Evolutionary conservation across 139 green algal species (phyloP).

Genomic region (Picochlorum sp.): DNA sequence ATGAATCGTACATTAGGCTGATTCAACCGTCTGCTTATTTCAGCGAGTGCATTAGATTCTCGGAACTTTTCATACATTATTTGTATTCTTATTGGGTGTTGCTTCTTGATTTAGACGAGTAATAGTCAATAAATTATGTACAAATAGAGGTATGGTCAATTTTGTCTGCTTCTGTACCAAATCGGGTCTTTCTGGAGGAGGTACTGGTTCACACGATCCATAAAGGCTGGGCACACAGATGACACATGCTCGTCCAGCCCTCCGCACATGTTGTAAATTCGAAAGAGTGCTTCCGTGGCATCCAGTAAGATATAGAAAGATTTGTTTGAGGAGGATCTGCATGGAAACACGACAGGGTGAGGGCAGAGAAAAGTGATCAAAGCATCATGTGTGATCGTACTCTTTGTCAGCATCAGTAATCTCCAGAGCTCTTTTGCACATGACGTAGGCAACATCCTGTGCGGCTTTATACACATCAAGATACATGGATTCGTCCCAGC

Average conservation of each 20-base stretch:
- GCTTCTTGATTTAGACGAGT: too few relatives aligned
- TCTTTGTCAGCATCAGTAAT: neutral
- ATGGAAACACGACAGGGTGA: too few relatives aligned
- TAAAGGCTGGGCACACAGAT: neutral
- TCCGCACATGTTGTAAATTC: neutral
- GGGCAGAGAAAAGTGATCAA: too few relatives aligned
- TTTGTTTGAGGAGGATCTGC: neutral
- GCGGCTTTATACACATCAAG: conserved; percentile 3
- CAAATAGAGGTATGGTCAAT: too few relatives aligned
- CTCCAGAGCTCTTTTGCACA: neutral
- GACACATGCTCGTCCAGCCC: neutral
- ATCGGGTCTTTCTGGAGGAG: neutral
- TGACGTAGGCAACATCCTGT: neutral
- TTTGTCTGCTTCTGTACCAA: neutral
- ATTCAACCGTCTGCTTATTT: too few relatives aligned
- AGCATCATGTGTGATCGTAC: neutral
- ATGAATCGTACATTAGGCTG: too few relatives aligned
- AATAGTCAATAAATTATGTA: too few relatives aligned
- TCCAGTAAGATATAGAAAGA: neutral
- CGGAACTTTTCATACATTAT: too few relatives aligned
- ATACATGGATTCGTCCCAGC: neutral
- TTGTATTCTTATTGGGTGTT: too few relatives aligned
- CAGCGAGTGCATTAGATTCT: too few relatives aligned
- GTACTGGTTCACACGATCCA: neutral
- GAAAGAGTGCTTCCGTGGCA: conserved; percentile 1